Evolutionary conservation across 305 asterid species (phyloP), one percentile per base, ranked within the genome.

Genomic region (Withania somnifera): DNA sequence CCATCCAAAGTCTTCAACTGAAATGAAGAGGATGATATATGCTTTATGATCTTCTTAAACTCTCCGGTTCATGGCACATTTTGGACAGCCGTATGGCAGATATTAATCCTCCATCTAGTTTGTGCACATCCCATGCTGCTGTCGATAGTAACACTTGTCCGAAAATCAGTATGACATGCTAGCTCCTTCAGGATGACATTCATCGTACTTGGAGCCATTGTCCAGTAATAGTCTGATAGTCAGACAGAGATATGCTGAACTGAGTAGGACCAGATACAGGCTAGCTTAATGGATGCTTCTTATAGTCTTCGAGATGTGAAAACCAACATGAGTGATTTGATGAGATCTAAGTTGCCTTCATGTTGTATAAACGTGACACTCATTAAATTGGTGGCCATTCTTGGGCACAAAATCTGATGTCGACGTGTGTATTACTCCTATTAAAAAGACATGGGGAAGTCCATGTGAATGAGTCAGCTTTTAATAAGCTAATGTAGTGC

Each of bases 1-100:
- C 14, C 22, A 20, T 11, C 57, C 22, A 7, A 17, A 45, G 20
- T 73, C 36, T 60, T 60, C 98, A 17, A 85, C 91, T 38, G 97
- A 93, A 90, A 91, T 94, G 98, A 95, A 91, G 87, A 91, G 93
- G 86, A 90, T 94, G 98, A 87, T 94, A 88, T 94, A 94, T 82
- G 40, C 84, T 64, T 50, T 86, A 47, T 88, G 40, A 53, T 64
- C 73, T 61, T 61, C 42, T 63, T 63, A 64, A 30, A 13, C 24
- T 60, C 38, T 13, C 36, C 5, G 60, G 60, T 53, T 11, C 24
- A 19, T 19, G 24, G 22, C 60, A 54, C 61, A 19, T 54, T 54
- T 54, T 19, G 61, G 28, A 19, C 28, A 54, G 61, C 28, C 28
- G 0, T 54, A n/a, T 54, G 61, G 61, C 61, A n/a, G 28, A 54